phyloP scores from a whole-genome alignment of 805 yeast species.

The Saccharomyces paradoxus region DNA sequence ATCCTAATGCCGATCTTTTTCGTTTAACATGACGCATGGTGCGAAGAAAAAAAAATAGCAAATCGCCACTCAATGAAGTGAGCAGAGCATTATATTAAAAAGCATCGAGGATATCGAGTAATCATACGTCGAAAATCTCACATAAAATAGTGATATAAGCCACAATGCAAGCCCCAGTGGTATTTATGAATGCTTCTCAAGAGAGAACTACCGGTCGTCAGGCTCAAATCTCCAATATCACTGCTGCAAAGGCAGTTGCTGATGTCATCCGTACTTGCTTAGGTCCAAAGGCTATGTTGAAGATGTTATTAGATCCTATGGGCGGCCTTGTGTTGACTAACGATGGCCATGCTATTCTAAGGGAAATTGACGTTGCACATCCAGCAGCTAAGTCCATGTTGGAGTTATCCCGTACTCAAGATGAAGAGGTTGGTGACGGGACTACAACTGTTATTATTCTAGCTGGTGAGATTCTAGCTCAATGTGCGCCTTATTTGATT shows the following conservation, averaged over 20 bases:
- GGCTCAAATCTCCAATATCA: conserved; percentile 93
- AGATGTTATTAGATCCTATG: conserved; percentile 91
- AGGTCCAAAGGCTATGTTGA: conserved; percentile 98
- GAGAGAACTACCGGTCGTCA: conserved; percentile 94
- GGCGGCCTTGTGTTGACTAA: conserved; percentile 94
- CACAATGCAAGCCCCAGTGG: conserved; percentile 76
- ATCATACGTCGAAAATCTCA: not conserved
- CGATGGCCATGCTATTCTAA: conserved; percentile 95
- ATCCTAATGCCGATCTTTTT: not conserved
- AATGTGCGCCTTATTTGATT: conserved; percentile 78
- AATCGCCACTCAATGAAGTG: not conserved
- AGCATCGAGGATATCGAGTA: not conserved
- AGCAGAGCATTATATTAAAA: not conserved
- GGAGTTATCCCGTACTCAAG: conserved; percentile 93
- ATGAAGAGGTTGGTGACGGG: conserved; percentile 98
- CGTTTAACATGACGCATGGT: not conserved
- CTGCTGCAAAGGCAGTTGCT: conserved; percentile 99
- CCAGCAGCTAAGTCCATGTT: conserved; percentile 99
- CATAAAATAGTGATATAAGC: conserved; percentile 7
- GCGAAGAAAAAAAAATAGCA: not conserved
- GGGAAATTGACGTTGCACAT: conserved; percentile 95
- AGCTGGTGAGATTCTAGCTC: conserved; percentile 95
- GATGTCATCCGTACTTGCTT: conserved; percentile 96
- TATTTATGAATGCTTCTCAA: conserved; percentile 76
- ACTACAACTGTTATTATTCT: conserved; percentile 94